Percentiles rank a stretch among this genome's conserved stretches.
Conservation (phyloP, 805 yeast genomes). For the Danielozyma ontarioensis region DNA sequence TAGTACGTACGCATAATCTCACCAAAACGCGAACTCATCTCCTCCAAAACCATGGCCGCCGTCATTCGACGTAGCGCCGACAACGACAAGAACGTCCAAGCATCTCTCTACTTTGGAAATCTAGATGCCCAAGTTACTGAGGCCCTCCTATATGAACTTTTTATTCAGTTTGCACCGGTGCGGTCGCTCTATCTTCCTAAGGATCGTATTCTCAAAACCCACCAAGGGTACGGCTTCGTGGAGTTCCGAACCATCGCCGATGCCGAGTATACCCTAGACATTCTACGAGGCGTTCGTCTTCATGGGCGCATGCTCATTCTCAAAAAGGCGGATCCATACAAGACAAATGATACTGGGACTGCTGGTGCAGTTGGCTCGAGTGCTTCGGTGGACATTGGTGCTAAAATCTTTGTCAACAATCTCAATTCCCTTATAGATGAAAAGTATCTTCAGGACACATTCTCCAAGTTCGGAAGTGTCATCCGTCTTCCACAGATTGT, state of each 20-base stretch:
- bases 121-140: conserved; percentile 74
- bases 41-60: conserved; percentile 14
- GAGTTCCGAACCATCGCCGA: conserved; percentile 59
- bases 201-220: conserved; percentile 63
- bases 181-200: conserved; percentile 67
- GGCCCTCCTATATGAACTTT: conserved; percentile 68
- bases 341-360: conserved; percentile 3
- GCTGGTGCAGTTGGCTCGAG: conserved; percentile 14
- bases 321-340: conserved; percentile 40
- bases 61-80: conserved; percentile 33
- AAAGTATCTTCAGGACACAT: conserved; percentile 48
- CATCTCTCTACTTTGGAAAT: conserved; percentile 76
- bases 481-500: conserved; percentile 45
- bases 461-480: conserved; percentile 65
- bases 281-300: conserved; percentile 56
- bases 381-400: conserved; percentile 58
- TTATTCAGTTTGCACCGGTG: conserved; percentile 81
- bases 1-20: neutral
- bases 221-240: conserved; percentile 87
- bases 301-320: conserved; percentile 59
- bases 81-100: conserved; percentile 51
- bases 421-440: conserved; percentile 65
- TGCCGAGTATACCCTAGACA: conserved; percentile 60
- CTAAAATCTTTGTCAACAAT: conserved; percentile 51
- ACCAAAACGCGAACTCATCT: neutral